These are phyloP conservation scores for Naganishia onofrii DNA, from an alignment of 768 basidiomycete species.

Conservation along the genomic window DNA sequence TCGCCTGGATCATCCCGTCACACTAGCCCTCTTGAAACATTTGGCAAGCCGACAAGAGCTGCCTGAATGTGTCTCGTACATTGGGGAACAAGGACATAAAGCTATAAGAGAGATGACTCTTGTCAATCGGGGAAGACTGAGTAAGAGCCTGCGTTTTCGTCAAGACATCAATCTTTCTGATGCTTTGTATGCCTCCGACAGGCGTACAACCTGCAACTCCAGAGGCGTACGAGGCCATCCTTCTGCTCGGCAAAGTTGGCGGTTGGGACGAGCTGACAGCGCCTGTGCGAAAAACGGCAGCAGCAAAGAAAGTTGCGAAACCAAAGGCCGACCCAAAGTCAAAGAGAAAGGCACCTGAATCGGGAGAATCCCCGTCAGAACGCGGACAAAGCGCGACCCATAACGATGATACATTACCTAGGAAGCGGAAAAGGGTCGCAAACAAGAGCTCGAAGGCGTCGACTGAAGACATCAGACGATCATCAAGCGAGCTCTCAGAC, in stretches of 20 bases:
- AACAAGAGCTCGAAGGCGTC: neutral
- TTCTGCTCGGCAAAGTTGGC: conserved; percentile 64
- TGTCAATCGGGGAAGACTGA: conserved; percentile 74
- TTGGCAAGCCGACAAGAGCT: conserved; percentile 57
- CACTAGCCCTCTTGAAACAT: conserved; percentile 68
- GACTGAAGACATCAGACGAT: neutral
- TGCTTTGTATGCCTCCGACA: conserved; percentile 20
- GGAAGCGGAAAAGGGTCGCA: conserved; percentile 7
- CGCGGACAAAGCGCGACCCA: neutral
- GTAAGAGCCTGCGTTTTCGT: conserved; percentile 46
- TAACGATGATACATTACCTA: neutral
- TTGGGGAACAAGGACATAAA: conserved; percentile 62
- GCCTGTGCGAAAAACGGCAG: neutral
- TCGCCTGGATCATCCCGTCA: conserved; percentile 70
- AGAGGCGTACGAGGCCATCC: conserved; percentile 65
- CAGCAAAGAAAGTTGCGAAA: neutral
- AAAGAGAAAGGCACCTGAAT: neutral
- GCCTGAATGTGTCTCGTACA: conserved; percentile 65
- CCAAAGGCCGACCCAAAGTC: neutral
- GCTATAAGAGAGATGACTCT: conserved; percentile 68
- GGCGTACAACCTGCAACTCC: conserved; percentile 72
- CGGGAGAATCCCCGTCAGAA: neutral
- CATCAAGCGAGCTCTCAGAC: neutral
- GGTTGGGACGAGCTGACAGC: conserved; percentile 63
- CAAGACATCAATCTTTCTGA: neutral